These are phyloP conservation scores for Sorghum bicolor DNA, from an alignment of 176 grass and related monocot species.

Conservation along the genomic window Sorghum_bicolor_NCBIv3 NC_012873.2:60749001-60749500, in stretches of 20 bases:
- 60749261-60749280: constrained; percentile 6
- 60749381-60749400: constrained; percentile 23
- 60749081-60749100: no score
- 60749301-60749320: constrained; percentile 9
- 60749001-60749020: no score
- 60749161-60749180: no score
- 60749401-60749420: no score
- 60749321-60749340: constrained; percentile 12
- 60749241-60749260: neutral
- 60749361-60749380: neutral
- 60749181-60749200: no score
- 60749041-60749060: no score
- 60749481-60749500: neutral
- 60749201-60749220: neutral
- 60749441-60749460: neutral
- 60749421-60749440: neutral
- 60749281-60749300: constrained; percentile 2
- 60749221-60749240: neutral
- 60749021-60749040: no score
- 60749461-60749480: neutral
- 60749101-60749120: no score
- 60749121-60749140: no score
- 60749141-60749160: no score
- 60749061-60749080: no score
- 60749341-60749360: neutral